phyloP scores from a whole-genome alignment of 2,329 filamentous ascomycete species.

The Aspergillus melleus region DNA sequence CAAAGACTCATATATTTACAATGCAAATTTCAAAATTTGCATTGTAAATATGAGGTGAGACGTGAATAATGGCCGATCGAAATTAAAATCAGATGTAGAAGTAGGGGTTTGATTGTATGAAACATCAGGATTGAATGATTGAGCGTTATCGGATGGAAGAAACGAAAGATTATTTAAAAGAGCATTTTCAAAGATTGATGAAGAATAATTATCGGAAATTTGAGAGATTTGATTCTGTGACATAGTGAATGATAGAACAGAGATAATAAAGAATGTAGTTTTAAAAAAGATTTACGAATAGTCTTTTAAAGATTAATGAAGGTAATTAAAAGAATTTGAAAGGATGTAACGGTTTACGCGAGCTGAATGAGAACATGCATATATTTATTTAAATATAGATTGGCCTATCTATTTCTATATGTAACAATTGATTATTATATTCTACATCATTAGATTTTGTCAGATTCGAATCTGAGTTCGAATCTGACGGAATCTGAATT shows the following conservation, averaged over 20 bases:
- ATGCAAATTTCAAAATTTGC: too few relatives aligned
- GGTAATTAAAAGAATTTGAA: background rate
- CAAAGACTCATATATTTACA: background rate
- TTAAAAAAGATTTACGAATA: background rate
- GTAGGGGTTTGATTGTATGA: background rate
- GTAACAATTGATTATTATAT: background rate
- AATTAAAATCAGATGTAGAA: background rate
- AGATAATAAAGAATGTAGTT: background rate
- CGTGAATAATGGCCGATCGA: background rate
- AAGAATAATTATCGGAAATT: background rate
- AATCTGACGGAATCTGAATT: background rate
- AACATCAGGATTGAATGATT: background rate
- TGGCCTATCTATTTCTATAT: background rate
- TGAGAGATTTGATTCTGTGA: background rate
- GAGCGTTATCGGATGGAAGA: background rate
- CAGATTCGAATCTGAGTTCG: background rate
- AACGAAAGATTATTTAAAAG: background rate
- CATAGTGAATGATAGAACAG: background rate
- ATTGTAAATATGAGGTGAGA: too few relatives aligned
- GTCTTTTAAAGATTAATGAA: background rate
- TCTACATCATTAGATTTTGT: background rate
- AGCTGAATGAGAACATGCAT: background rate
- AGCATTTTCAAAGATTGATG: background rate
- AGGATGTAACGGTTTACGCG: background rate
- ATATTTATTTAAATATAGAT: conserved; percentile 1